Percentiles rank a stretch among this genome's conserved stretches.
Conservation (phyloP, 1,284 basidiomycete genomes). For the Rhodotorula sp. region DNA sequence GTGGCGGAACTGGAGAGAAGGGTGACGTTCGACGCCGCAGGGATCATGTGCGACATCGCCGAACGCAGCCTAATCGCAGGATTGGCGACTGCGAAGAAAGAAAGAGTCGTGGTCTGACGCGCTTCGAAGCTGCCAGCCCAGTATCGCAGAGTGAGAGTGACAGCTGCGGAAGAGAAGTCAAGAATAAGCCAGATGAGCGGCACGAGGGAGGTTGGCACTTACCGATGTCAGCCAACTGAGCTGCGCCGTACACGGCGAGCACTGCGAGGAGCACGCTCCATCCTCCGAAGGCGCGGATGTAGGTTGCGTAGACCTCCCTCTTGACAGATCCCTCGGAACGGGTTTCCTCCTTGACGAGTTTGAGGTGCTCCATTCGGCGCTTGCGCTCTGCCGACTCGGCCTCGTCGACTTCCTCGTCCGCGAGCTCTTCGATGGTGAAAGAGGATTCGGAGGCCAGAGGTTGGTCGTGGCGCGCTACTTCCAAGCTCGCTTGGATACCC, state of each 20-base stretch:
- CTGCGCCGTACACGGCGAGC: constrained; percentile 29
- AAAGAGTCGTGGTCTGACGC: constrained; percentile 5
- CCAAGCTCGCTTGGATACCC: not conserved
- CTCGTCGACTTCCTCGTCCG: constrained; percentile 26
- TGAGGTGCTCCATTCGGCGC: constrained; percentile 30
- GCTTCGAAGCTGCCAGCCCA: constrained; percentile 41
- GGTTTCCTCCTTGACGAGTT: constrained; percentile 41
- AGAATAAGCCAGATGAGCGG: not conserved
- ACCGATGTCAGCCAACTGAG: constrained; percentile 40
- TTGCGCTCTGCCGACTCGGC: constrained; percentile 9
- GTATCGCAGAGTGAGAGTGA: constrained; percentile 33
- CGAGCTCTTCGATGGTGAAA: constrained; percentile 34
- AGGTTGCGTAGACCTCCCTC: constrained; percentile 33
- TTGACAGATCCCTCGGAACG: constrained; percentile 35
- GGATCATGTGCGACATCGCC: not conserved
- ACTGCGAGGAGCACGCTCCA: constrained; percentile 17
- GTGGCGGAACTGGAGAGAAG: not conserved
- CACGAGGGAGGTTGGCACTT: not conserved
- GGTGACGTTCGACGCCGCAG: not conserved
- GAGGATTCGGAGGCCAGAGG: not conserved
- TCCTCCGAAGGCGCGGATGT: constrained; percentile 38
- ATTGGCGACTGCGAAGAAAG: not conserved
- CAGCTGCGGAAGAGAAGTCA: constrained; percentile 5
- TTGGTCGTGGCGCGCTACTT: not conserved
- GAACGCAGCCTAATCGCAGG: no score